phyloP scores from a whole-genome alignment of 1,139 yeast species.

The Pichia inconspicua region DNA sequence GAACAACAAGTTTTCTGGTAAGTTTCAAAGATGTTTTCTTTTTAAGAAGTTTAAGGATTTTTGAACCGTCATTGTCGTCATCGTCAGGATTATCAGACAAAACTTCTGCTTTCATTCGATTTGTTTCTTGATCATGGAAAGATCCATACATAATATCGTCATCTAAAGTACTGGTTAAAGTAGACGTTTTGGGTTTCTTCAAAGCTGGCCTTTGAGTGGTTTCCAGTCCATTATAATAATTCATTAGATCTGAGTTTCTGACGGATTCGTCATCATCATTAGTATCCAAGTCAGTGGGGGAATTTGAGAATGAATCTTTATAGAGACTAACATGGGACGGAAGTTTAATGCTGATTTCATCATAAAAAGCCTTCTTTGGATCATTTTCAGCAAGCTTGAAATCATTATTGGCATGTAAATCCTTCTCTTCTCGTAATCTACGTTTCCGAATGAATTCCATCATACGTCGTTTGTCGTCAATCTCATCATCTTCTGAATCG shows the following conservation, averaged over 20 bases:
- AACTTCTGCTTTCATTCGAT: slow-evolving; percentile 4
- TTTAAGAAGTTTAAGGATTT: slow-evolving; percentile 21
- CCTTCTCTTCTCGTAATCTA: slow-evolving; percentile 46
- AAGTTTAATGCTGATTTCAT: slow-evolving; percentile 11
- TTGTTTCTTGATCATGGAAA: slow-evolving; percentile 11
- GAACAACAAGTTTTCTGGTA: slow-evolving; percentile 9
- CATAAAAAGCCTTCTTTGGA: slow-evolving; percentile 13
- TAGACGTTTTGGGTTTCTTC: slow-evolving; percentile 18
- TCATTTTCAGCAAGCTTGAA: slow-evolving; percentile 26
- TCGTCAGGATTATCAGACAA: slow-evolving; percentile 11
- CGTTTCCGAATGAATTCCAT: slow-evolving; percentile 15
- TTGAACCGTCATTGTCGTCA: slow-evolving; percentile 25
- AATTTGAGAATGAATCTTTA: slow-evolving; percentile 7
- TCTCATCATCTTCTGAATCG: slow-evolving; percentile 54
- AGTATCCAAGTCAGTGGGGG: slow-evolving; percentile 19
- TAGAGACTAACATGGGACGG: slow-evolving; percentile 13
- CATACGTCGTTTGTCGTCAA: slow-evolving; percentile 36
- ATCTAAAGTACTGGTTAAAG: slow-evolving; percentile 16
- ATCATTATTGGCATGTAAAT: slow-evolving; percentile 41
- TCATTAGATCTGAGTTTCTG: slow-evolving; percentile 19
- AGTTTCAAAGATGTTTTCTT: slow-evolving; percentile 14
- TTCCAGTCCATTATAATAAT: slow-evolving; percentile 12
- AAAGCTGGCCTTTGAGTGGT: slow-evolving; percentile 9
- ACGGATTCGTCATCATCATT: slow-evolving; percentile 36
- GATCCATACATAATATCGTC: slow-evolving; percentile 27